Percentiles rank a stretch among this genome's conserved stretches.
phyloP scores from a whole-genome alignment of 148 eudicot species.

The Camellia japonica region DNA sequence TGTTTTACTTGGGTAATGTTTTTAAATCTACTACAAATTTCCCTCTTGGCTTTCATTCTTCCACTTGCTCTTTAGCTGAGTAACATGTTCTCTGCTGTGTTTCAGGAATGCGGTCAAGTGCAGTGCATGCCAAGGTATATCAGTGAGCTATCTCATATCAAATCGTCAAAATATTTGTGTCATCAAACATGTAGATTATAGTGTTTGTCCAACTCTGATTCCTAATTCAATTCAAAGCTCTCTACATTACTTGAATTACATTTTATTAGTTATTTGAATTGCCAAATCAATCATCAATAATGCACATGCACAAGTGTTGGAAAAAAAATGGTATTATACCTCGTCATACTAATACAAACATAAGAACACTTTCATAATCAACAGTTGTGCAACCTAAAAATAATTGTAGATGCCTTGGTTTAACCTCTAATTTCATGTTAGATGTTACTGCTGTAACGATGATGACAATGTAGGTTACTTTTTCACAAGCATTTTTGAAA shows the following conservation, averaged over 20 bases:
- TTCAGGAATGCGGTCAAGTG: slow-evolving; percentile 70
- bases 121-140: slow-evolving; percentile 79
- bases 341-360: not conserved
- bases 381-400: not conserved
- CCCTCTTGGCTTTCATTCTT: not conserved
- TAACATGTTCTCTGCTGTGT: slow-evolving; percentile 27
- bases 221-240: not conserved
- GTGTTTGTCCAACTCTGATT: not conserved
- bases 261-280: not conserved
- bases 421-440: not conserved
- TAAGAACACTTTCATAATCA: not conserved
- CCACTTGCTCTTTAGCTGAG: slow-evolving; percentile 6
- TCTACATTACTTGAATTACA: not conserved
- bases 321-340: not conserved
- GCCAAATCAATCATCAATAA: not conserved
- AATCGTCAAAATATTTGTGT: not conserved
- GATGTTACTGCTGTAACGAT: not conserved
- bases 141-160: slow-evolving; percentile 4
- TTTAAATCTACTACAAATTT: not conserved
- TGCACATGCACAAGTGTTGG: not conserved
- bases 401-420: not conserved
- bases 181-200: not conserved
- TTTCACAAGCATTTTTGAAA: not conserved
- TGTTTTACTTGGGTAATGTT: slow-evolving; percentile 52
- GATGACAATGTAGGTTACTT: not conserved